Base-by-base conservation (phyloP, 345 rosid genomes). In the Pistacia integerrima region DNA sequence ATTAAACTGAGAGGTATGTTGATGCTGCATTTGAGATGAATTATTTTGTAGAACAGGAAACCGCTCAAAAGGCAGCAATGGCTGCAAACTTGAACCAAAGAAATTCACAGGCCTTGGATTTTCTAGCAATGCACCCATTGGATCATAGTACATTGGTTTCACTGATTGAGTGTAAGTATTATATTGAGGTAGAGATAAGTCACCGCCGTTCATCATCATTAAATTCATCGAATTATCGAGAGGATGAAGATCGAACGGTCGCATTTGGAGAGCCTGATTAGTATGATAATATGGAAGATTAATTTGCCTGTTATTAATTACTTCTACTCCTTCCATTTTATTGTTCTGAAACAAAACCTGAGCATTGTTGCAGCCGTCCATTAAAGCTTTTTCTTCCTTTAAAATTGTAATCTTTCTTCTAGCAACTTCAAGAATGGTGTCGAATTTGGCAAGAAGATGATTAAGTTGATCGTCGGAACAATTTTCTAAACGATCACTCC, bases 241-340 rank as follows among this genome's bases (percentile, higher is more conserved):
- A 16, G 68, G 67, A 18, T 48, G 48, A 28, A 46, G n/a, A 48
- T 73, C 76, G 11, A n/a, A 73, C 5, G 76, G 67, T 12, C 49
- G 20, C 46, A 62, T 33, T 41, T 61, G 57, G 18, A 41, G 8
- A 58, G 75, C 22, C 25, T 57, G 55, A 25, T 13, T 25, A 14
- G 14, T 18, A 35, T 22, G 75, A 44, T 25, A 64, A n/a, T 25
- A 25, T 41, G 70, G 16, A 22, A 18, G 18, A 41, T 6, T 17
- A 46, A 2, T 0, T 59, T 54, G 57, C 57, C 57, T 54, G 18
- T 13, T 13, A 16, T 54, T 54, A 54, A 54, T 14, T 2, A 3
- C n/a, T 17, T 54, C 57, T 14, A 13, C 18, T 54, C 6, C 1
- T 54, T 54, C 57, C 6, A 13, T 41, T 41, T 41, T 41, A 41